phyloP scores from a whole-genome alignment of 441 rosid genomes.

The Francoa sonchifolia region DNA sequence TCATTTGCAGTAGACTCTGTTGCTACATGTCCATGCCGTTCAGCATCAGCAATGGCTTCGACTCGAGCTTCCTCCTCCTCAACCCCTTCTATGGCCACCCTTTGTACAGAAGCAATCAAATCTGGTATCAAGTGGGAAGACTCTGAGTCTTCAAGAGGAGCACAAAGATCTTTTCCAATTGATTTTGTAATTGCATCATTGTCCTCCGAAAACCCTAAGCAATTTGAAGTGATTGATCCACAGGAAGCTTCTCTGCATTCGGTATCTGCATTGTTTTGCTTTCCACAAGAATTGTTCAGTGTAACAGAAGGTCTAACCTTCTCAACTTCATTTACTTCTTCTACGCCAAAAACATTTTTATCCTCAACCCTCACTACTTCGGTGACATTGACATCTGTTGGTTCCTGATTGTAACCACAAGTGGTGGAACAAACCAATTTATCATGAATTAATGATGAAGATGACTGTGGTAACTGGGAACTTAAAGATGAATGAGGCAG shows the following conservation, averaged over 20 bases:
- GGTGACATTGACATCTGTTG: slow-evolving; percentile 12
- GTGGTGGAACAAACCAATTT: slow-evolving; percentile 16
- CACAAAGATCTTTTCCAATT: slow-evolving; percentile 26
- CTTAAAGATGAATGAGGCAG: slow-evolving; percentile 23
- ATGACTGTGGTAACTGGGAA: too few species aligned
- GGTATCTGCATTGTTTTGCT: slow-evolving; percentile 14
- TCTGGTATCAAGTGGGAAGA: slow-evolving; percentile 42
- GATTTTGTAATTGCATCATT: slow-evolving; percentile 15
- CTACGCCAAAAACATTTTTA: slow-evolving; percentile 24
- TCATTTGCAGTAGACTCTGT: slow-evolving; percentile 26
- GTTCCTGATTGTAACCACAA: slow-evolving; percentile 18
- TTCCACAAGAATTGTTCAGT: slow-evolving; percentile 14
- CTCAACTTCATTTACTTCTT: slow-evolving; percentile 21
- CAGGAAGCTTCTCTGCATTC: slow-evolving; percentile 11
- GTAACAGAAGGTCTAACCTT: slow-evolving; percentile 20
- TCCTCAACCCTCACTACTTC: slow-evolving; percentile 27
- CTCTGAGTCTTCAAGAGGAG: slow-evolving; percentile 27
- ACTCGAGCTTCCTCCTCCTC: slow-evolving; percentile 53
- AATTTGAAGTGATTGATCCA: slow-evolving; percentile 22
- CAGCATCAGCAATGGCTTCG: slow-evolving; percentile 29
- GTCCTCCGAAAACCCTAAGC: slow-evolving; percentile 17
- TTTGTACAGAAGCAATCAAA: slow-evolving; percentile 56
- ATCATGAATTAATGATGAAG: slow-evolving; percentile 18
- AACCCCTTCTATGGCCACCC: slow-evolving; percentile 69
- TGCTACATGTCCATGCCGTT: slow-evolving; percentile 16